These are phyloP conservation scores for Leccinum uliginosum DNA, from an alignment of 768 basidiomycete genomes.

Conservation along the genomic window DNA sequence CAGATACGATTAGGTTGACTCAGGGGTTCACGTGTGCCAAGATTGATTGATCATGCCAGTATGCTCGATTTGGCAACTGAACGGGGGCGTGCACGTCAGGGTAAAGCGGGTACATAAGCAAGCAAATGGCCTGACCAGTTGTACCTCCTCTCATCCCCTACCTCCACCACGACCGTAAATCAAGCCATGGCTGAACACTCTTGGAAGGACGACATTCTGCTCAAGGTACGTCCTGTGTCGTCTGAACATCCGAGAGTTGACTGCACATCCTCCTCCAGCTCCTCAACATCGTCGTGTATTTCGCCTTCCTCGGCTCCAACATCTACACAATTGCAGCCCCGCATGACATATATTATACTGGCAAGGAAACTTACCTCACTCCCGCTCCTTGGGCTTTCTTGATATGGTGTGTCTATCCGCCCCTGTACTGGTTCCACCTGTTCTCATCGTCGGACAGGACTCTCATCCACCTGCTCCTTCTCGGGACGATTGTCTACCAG, in stretches of 20 bases:
- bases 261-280: slow-evolving; percentile 38
- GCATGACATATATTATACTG: slow-evolving; percentile 61
- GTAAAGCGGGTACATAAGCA: slow-evolving; percentile 28
- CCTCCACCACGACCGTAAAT: slow-evolving; percentile 5
- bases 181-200: slow-evolving; percentile 44
- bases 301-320: slow-evolving; percentile 87
- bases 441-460: slow-evolving; percentile 47
- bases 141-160: slow-evolving; percentile 18
- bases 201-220: slow-evolving; percentile 77
- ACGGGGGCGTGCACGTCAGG: slow-evolving; percentile 20
- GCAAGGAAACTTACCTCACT: slow-evolving; percentile 88
- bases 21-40: not conserved
- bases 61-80: slow-evolving; percentile 10
- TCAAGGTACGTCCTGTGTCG: slow-evolving; percentile 53
- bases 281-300: slow-evolving; percentile 77
- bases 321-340: slow-evolving; percentile 81
- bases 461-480: slow-evolving; percentile 83
- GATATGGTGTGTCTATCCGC: slow-evolving; percentile 59
- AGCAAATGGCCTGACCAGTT: slow-evolving; percentile 9
- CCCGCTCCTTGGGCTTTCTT: slow-evolving; percentile 93
- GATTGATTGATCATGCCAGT: not conserved
- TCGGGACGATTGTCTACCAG: slow-evolving; percentile 89
- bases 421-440: not conserved
- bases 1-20: not conserved
- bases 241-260: not conserved